Percentiles rank a stretch among this genome's conserved stretches.
These are phyloP conservation scores for Paspalum vaginatum DNA, from an alignment of 176 grass and related monocot species.

Conservation along the genomic window DNA sequence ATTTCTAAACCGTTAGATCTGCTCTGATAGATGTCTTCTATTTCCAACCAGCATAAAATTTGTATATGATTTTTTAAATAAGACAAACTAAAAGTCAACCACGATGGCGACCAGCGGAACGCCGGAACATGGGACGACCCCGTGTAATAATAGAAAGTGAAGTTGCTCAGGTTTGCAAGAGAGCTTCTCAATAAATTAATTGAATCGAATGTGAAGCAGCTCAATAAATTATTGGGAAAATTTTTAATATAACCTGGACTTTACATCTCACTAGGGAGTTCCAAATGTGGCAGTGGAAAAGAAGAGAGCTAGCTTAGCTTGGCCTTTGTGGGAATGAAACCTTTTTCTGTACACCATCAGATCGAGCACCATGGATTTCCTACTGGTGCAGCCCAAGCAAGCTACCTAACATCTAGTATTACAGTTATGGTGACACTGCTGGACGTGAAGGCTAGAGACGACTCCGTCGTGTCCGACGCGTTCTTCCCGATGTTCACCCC, in stretches of 20 bases:
- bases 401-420: constrained; percentile 39
- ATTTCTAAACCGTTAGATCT: too few species aligned
- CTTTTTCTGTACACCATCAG: background rate
- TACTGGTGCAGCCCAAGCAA: background rate
- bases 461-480: constrained; percentile 25
- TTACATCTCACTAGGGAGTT: background rate
- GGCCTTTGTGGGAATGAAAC: background rate
- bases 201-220: too few species aligned
- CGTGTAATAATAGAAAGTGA: too few species aligned
- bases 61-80: too few species aligned
- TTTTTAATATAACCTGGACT: background rate
- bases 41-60: too few species aligned
- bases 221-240: background rate
- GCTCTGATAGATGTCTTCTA: too few species aligned
- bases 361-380: too few species aligned
- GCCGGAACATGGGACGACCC: too few species aligned
- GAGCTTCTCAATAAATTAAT: too few species aligned
- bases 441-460: background rate
- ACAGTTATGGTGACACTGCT: constrained; percentile 23
- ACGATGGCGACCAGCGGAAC: too few species aligned
- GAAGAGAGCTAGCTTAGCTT: background rate
- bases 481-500: constrained; percentile 38
- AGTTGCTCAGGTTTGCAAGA: too few species aligned
- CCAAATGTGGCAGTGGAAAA: background rate
- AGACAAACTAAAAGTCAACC: too few species aligned